Conservation (phyloP, 2,329 filamentous ascomycete genomes). For the Sordariomycetes sp. region DNA sequence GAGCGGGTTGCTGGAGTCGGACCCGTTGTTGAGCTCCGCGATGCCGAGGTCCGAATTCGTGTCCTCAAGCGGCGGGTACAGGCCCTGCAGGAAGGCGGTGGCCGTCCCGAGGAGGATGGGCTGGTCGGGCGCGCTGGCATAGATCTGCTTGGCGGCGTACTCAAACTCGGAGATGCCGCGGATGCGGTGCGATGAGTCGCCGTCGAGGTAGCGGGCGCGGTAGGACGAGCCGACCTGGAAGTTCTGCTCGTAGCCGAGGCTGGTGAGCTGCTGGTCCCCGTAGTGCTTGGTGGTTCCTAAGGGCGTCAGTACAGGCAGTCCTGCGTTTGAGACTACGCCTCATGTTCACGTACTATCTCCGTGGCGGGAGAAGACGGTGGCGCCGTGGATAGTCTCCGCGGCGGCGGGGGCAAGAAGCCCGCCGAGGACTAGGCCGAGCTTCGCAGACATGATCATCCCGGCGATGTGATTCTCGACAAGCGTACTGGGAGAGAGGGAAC, state of each 20-base stretch:
- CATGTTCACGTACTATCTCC: not conserved
- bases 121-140: conserved; percentile 20
- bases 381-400: conserved; percentile 21
- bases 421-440: not conserved
- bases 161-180: conserved; percentile 20
- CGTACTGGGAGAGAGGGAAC: not conserved
- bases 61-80: conserved; percentile 20
- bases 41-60: conserved; percentile 15
- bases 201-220: conserved; percentile 10
- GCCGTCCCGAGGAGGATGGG: conserved; percentile 22
- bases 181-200: conserved; percentile 16
- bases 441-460: not conserved
- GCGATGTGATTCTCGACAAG: not conserved
- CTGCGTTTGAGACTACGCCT: not conserved
- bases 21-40: conserved; percentile 19
- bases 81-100: conserved; percentile 22
- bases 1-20: conserved; percentile 15
- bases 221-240: conserved; percentile 15
- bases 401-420: conserved; percentile 7
- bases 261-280: conserved; percentile 18
- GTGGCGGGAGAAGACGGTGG: conserved; percentile 19
- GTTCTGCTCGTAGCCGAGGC: conserved; percentile 20
- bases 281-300: conserved; percentile 24
- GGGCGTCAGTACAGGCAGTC: not conserved
- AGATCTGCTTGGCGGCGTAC: conserved; percentile 19